phyloP scores from a whole-genome alignment of 805 yeast genomes.

The Myxozyma vanderwaltii region DNA sequence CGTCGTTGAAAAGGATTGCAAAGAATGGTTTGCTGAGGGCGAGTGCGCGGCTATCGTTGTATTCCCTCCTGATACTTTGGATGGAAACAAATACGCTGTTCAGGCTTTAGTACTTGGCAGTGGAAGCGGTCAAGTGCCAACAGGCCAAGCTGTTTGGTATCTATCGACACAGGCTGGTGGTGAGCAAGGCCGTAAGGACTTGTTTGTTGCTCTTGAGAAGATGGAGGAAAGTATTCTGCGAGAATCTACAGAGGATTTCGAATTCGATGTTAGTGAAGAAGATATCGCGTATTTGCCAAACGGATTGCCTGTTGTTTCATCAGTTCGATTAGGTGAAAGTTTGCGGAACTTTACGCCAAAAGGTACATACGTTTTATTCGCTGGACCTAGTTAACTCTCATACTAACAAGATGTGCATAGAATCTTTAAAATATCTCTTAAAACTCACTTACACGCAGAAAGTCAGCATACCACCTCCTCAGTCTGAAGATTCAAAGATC shows the following conservation, averaged over 20 bases:
- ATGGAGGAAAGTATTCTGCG: conserved; percentile 79
- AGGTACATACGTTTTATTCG: conserved; percentile 48
- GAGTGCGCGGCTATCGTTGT: conserved; percentile 87
- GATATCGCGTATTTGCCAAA: conserved; percentile 56
- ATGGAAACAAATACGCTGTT: conserved; percentile 70
- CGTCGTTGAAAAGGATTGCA: conserved; percentile 81
- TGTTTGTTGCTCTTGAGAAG: conserved; percentile 76
- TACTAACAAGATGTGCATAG: neutral
- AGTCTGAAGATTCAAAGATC: conserved; percentile 39
- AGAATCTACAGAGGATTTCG: conserved; percentile 66
- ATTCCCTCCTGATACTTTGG: conserved; percentile 83
- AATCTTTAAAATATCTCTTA: conserved; percentile 29
- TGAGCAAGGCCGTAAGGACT: conserved; percentile 68
- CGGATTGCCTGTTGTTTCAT: conserved; percentile 72
- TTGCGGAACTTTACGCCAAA: conserved; percentile 82
- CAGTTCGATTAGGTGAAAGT: conserved; percentile 83
- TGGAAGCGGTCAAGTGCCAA: conserved; percentile 83
- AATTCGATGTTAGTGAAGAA: conserved; percentile 56
- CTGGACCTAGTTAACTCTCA: too few relatives aligned
- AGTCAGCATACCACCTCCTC: conserved; percentile 25
- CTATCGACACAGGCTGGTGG: conserved; percentile 71
- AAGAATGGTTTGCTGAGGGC: conserved; percentile 85
- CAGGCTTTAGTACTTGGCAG: conserved; percentile 87
- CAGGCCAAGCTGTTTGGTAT: conserved; percentile 90
- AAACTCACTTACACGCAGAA: conserved; percentile 30